Percentiles rank a stretch among this genome's conserved stretches.
phyloP scores from a whole-genome alignment of 129 eudicot species.

The Arctium minus region DNA sequence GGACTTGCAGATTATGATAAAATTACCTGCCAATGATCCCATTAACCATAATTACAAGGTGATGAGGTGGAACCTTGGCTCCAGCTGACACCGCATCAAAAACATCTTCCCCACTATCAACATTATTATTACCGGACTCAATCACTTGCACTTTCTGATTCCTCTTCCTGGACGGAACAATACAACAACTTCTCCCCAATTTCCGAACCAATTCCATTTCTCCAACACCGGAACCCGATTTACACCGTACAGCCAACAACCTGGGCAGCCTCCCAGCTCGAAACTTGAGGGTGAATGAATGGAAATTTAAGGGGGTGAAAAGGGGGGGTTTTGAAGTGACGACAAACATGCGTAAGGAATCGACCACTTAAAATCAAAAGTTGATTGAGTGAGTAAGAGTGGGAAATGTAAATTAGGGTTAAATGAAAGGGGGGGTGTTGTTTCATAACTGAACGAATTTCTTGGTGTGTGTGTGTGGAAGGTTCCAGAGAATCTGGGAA shows the following conservation, averaged over 20 bases:
- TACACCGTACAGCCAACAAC: not conserved
- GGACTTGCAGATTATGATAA: not conserved
- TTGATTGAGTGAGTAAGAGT: not conserved
- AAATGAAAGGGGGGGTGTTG: not conserved
- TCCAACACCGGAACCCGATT: not conserved
- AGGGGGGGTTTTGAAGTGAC: not conserved
- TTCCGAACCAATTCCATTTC: not conserved
- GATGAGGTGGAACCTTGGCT: slow-evolving; percentile 45
- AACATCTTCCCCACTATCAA: slow-evolving; percentile 25
- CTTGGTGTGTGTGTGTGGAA: not conserved
- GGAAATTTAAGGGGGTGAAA: not conserved
- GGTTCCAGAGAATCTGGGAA: not conserved
- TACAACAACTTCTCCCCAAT: not conserved
- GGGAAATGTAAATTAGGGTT: not conserved
- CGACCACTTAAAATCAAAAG: not conserved
- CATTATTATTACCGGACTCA: not conserved
- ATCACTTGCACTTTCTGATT: not conserved
- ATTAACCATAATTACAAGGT: slow-evolving; percentile 81
- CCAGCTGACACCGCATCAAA: slow-evolving; percentile 25
- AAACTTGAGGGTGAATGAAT: not conserved
- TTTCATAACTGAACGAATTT: not conserved
- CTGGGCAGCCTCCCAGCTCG: not conserved
- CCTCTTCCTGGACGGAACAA: not conserved
- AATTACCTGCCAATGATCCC: slow-evolving; percentile 72
- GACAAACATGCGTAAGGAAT: not conserved